Evolutionary conservation across 2,329 filamentous ascomycete species (phyloP), one percentile per base, ranked within the genome.

Genomic region (Alternaria sp.): DNA sequence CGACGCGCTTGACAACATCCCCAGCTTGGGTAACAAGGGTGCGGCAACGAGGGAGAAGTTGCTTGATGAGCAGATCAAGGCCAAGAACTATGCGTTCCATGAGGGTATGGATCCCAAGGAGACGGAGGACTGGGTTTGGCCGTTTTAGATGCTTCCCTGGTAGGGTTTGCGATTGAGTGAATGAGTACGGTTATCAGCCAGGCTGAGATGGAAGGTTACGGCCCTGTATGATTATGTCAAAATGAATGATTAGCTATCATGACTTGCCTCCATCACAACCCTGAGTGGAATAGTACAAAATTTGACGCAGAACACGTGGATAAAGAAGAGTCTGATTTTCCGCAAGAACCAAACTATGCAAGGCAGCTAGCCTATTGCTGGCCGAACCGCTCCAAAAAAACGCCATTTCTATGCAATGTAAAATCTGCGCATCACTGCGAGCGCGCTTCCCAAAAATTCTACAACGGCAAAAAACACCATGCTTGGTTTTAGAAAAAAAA

Each of bases 71-170:
- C 88, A 90, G 80, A 86, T 91, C 66, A 79, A 80, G 50, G 88
- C 87, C 2, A 83, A 83, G 68, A 86, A 84, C 57, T 83, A 86
- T 73, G 89, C 89, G 0, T 92, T 65, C 60, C 74, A 86, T 68
- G 88, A 91, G 80, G 90, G 90, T 21, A 78, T 91, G 66, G 90
- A 93, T 77, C 88, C 89, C 2, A 80, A 86, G 33, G 83, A 85
- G 71, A 82, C 90, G 68, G 86, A 83, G 51, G 81, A 87, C 55
- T 92, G 89, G 89, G 82, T 77, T 8, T 92, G 89, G 89, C 83
- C 86, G 10, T 82, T 74, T 39, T 79, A 70, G 53, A 55, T 52
- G 14, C 14, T 21, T 40, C 11, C 37, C 33, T 28, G 1, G 7
- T 33, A 7, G 44, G n/a, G 5, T 4, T 5, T 8, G 23, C 10